Evolutionary conservation across 352 stramenopile genomes (phyloP).

Genomic region (Phytophthora capsici): DNA sequence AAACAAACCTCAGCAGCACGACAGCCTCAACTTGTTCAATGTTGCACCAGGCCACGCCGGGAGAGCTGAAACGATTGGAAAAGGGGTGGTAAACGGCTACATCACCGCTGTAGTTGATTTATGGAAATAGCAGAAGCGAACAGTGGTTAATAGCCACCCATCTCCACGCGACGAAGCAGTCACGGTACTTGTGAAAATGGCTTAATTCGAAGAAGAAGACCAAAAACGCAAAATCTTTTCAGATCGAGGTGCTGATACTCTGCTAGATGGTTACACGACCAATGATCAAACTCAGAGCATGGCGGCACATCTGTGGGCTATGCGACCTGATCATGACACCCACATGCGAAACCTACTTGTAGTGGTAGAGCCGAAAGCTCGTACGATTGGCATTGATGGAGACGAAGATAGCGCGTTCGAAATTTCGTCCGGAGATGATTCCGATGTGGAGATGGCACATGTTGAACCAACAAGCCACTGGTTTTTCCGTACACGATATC

Average conservation of each 20-base stretch:
- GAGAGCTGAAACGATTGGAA: slow-evolving; percentile 1
- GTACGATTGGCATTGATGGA: no score
- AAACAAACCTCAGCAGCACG: no score
- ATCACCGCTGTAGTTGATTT: slow-evolving; percentile 2
- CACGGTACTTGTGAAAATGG: background rate
- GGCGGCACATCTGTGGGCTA: background rate
- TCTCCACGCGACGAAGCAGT: background rate
- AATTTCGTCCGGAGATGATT: no score
- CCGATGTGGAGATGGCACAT: no score
- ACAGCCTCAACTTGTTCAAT: no score
- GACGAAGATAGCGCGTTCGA: no score
- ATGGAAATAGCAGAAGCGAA: background rate
- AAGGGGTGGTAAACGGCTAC: background rate
- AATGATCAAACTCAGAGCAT: slow-evolving; percentile 1
- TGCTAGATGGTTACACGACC: background rate
- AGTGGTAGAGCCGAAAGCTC: no score
- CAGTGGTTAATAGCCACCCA: background rate
- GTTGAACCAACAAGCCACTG: no score
- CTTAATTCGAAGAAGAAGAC: slow-evolving; percentile 7
- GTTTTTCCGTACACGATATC: background rate
- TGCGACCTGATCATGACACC: background rate
- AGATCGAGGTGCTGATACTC: background rate
- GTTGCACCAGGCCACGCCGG: no score
- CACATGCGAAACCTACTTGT: slow-evolving; percentile 11
- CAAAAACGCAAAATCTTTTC: background rate